Evolutionary conservation across 2,329 filamentous ascomycete genomes (phyloP).

Genomic region (Alternaria consortialis): DNA sequence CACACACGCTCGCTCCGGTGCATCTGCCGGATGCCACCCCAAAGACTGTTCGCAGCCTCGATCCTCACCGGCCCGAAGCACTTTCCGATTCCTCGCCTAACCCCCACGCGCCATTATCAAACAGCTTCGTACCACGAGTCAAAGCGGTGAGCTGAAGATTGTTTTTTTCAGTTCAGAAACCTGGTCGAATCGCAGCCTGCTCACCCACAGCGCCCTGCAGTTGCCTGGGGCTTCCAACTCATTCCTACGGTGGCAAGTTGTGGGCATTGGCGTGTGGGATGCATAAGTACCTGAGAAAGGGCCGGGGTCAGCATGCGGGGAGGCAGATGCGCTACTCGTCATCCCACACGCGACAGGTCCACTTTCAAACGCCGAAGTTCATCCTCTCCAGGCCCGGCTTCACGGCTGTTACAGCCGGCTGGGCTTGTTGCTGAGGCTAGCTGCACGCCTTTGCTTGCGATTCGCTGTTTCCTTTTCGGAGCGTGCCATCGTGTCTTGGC

Average conservation of each 20-base stretch:
- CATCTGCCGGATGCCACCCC: conserved; percentile 12
- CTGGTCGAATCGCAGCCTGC: background rate
- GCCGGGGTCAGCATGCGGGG: conserved; percentile 46
- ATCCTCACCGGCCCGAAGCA: conserved; percentile 24
- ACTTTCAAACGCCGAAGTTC: conserved; percentile 47
- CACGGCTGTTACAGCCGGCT: conserved; percentile 28
- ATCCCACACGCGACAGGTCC: conserved; percentile 44
- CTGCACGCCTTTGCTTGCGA: conserved; percentile 23
- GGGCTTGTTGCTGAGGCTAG: conserved; percentile 20
- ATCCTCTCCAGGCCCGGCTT: conserved; percentile 23
- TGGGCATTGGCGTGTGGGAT: conserved; percentile 26
- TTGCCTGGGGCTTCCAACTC: background rate
- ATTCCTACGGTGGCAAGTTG: conserved; percentile 1
- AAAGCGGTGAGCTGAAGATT: conserved; percentile 11
- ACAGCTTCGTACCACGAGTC: conserved; percentile 22
- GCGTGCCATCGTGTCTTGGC: conserved; percentile 43
- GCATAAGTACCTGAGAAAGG: conserved; percentile 42
- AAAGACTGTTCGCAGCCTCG: conserved; percentile 16
- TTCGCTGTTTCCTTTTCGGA: conserved; percentile 35
- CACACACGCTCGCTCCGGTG: background rate
- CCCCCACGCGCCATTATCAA: conserved; percentile 52
- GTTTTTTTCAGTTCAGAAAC: background rate
- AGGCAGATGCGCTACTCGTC: conserved; percentile 35
- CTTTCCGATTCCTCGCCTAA: conserved; percentile 23
- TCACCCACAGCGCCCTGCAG: background rate